A percentile compares a stretch with the other conserved stretches of the same genome.
phyloP scores from a whole-genome alignment of 345 rosid genomes.

The Melastoma malabathricum region DNA sequence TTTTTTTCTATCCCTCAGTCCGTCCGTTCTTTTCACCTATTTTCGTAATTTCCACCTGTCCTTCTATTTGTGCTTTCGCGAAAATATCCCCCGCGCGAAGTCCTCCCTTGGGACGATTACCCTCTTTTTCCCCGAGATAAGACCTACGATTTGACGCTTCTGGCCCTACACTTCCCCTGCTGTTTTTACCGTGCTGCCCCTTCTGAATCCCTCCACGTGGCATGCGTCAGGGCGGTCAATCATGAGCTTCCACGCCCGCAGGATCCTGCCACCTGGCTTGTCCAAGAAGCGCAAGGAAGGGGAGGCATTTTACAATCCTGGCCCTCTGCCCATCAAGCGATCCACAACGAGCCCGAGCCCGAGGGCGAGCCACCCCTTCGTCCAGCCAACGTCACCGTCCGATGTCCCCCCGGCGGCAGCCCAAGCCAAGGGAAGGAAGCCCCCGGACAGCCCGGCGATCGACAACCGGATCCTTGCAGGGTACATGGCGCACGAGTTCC shows the following conservation, averaged over 20 bases:
- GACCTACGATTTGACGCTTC: conserved; percentile 7
- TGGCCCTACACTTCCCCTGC: conserved; percentile 2
- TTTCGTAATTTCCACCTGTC: background rate
- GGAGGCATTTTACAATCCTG: conserved; percentile 26
- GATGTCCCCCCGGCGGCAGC: conserved; percentile 11
- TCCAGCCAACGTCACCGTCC: background rate
- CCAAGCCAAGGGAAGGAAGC: conserved; percentile 8
- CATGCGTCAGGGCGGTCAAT: conserved; percentile 59
- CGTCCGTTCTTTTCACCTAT: background rate
- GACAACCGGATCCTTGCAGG: conserved; percentile 67
- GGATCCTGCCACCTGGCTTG: conserved; percentile 35
- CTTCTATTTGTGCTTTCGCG: background rate
- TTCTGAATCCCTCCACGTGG: conserved; percentile 42
- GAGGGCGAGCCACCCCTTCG: background rate
- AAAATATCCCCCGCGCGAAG: background rate
- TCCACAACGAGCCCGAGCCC: conserved; percentile 7
- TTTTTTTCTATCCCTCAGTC: background rate
- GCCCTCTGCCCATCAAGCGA: conserved; percentile 3
- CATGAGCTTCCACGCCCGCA: conserved; percentile 89
- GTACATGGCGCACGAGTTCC: conserved; percentile 72
- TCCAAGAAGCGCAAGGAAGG: conserved; percentile 50
- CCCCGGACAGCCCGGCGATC: conserved; percentile 11
- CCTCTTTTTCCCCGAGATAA: background rate
- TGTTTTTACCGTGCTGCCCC: conserved; percentile 2
- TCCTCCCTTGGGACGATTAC: background rate